Evolutionary conservation across 306 rosid genomes (phyloP), one percentile per base, ranked within the genome.

Genomic region (Cucurbita pepo): DNA sequence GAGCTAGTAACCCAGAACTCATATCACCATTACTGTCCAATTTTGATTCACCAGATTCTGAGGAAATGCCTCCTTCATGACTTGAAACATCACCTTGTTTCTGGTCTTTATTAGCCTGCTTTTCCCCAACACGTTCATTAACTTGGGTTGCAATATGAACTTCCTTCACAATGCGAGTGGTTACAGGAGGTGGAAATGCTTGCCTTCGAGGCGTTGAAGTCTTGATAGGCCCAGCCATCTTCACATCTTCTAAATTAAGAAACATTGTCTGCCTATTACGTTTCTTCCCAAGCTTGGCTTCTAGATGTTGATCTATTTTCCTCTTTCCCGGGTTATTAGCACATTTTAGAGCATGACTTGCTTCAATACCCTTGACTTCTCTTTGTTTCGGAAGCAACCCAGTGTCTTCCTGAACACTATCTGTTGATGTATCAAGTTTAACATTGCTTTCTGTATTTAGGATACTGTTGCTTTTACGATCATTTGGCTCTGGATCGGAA

Each of bases 211-310:
- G 99, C 0, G 97, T 94, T 73, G 96, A 87, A 76, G 92, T 82
- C 85, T 94, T 94, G 15, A 91, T 89, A 58, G 97, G 84, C 53
- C 96, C 97, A 53, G 95, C 99, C 85, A 89, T 86, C 83, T 89
- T 94, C 70, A 91, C 99, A 79, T 94, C 99, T 81, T 94, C 99
- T 80, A 94, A 80, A 80, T 94, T 91, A 76, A 94, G 97, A 83
- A 89, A 89, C 92, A 94, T 78, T 56, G 97, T 94, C 85, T 89
- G 96, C 71, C 99, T 91, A 77, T 69, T 91, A 14, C 99, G 97
- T 69, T 94, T 94, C 92, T 89, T 94, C 72, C 99, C 99, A 77
- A 91, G 80, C 88, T 90, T 94, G 78, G 89, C 90, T 79, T 89
- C 97, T 80, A 84, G 86, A 13, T 82, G 90, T 25, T 89, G 97